Evolutionary conservation across 495 filamentous ascomycete species (phyloP), one percentile per base, ranked within the genome.

Genomic region (Penicillium maclennaniae): DNA sequence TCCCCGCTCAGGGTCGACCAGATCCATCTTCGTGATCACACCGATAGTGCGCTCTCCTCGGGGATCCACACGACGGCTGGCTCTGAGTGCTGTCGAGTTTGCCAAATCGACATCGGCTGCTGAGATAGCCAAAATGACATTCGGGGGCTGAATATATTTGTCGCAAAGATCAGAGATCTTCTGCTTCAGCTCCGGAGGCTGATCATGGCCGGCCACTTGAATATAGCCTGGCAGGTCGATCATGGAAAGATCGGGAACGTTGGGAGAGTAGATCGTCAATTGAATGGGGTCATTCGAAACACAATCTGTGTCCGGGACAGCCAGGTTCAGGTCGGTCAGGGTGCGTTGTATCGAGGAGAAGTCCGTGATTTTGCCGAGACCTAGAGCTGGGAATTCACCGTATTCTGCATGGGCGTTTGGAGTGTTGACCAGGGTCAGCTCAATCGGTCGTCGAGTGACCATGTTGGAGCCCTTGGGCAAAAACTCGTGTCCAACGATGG

Each of bases 201-300:
- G 93, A 65, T 96, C 91, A 42, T 86, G 80, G 8, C 91, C 91
- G 31, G 88, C 86, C 41, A 99, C 89, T 63, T 97, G 93, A 45
- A 99, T 97, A 59, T 99, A 99, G 0, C 93, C 93, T 3, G 93
- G 93, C 9, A 99, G 82, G 65, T 99, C 93, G 54, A 97, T 97
- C 25, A 99, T 76, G 3, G 95, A 97, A 19, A 99, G 81, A 65
- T 99, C 95, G 0, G 93, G 93, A 36, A 99, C 91, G 56, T 91
- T 87, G 1, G 92, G 95, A 1, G 93, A 97, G 63, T 93, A 91
- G 40, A 99, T 96, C 2, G 86, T 87, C 27, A 99, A 83, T 55
- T 93, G 92, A 55, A 99, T 99, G 0, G 93, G 93, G 62, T 97
- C 93, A 62, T 99, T 92, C 4, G 88, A 89, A 34, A 99, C 92